Evolutionary conservation across 2,329 filamentous ascomycete genomes (phyloP), one percentile per base, ranked within the genome.

Genomic region (Paramyrothecium sp.): DNA sequence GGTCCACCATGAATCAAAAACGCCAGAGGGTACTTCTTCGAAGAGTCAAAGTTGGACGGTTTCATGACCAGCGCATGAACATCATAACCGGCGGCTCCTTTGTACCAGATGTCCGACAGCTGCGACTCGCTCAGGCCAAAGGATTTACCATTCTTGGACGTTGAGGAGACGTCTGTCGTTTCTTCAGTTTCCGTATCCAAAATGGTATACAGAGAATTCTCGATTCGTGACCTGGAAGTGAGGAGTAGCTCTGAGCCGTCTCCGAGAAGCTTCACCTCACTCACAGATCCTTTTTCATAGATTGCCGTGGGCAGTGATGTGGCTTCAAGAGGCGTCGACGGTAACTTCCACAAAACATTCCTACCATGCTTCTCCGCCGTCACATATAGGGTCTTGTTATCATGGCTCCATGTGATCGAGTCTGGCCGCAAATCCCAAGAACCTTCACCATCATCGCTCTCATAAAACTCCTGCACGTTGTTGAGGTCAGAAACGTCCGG

Each of bases 1-100:
- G 91, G 91, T 0, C 92, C 92, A 55, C 92, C 92, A 67, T 96
- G 92, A 60, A 96, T 90, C 47, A 93, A 76, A 68, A 92, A 88
- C 2, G 89, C 85, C 4, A 96, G 78, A 0, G 92, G 92, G 66
- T 94, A 96, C 61, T 85, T 92, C 72, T 91, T 89, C 19, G 73
- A 78, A 10, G 81, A 73, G 66, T 90, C 82, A 68, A 94, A 96
- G 64, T 82, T 62, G 0, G 85, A 87, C 0, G 87, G 89, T 58
- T 83, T 85, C 63, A 91, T 76, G 46, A 77, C 83, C 68, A 89
- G 84, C 0, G 89, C 87, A 63, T 92, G 89, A n/a, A 91, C 82
- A 34, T 84, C 74, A 60, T 89, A 88, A 44, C 78, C 78, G 23
- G 81, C 84, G 4, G 84, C 84, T 30, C 89, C 89, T 20, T 81